These are phyloP conservation scores for Ogataea pilisensis DNA, from an alignment of 805 yeast species.

Conservation along the genomic window DNA sequence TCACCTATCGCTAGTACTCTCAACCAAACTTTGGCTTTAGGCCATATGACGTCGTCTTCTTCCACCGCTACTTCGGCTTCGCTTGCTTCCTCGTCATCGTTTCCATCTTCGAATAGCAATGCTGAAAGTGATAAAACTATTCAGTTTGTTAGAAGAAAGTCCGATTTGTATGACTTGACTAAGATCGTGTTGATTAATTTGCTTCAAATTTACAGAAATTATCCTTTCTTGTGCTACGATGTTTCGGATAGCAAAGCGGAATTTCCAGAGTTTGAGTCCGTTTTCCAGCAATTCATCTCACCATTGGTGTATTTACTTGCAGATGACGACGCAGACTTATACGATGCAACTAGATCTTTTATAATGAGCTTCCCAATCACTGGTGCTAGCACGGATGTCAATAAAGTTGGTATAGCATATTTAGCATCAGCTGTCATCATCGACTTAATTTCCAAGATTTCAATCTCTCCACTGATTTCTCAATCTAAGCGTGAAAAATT, in stretches of 20 bases:
- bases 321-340: constrained; percentile 34
- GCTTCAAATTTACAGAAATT: constrained; percentile 28
- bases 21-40: not conserved
- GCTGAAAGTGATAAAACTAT: constrained; percentile 3
- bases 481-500: constrained; percentile 27
- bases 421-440: constrained; percentile 37
- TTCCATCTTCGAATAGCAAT: constrained; percentile 1
- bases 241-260: constrained; percentile 2
- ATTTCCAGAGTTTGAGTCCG: constrained; percentile 17
- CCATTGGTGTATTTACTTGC: constrained; percentile 37
- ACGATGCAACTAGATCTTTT: constrained; percentile 34
- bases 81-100: constrained; percentile 1
- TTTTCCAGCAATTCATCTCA: constrained; percentile 18
- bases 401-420: constrained; percentile 32
- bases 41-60: not conserved
- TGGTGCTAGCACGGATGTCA: constrained; percentile 27
- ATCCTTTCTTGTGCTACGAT: constrained; percentile 31
- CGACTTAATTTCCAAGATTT: constrained; percentile 32
- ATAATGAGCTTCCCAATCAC: constrained; percentile 30
- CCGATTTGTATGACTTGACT: constrained; percentile 11
- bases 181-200: constrained; percentile 25
- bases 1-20: not conserved
- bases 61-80: not conserved
- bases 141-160: constrained; percentile 6
- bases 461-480: constrained; percentile 20